Evolutionary conservation across 2,329 filamentous ascomycete genomes (phyloP).

Genomic region (Colletotrichum graminicola): DNA sequence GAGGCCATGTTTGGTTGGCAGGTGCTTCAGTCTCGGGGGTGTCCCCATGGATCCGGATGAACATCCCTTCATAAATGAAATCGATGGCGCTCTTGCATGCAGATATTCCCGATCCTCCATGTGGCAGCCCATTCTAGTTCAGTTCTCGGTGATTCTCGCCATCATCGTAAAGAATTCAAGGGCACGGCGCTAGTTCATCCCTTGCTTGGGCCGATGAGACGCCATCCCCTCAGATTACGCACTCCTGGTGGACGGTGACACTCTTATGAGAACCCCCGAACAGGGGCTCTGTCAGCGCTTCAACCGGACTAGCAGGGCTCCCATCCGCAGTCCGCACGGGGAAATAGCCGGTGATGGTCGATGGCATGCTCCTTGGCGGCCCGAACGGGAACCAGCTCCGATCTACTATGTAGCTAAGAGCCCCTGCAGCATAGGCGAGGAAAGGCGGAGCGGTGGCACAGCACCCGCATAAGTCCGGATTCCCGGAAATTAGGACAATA

Average conservation of each 20-base stretch:
- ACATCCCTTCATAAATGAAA: slow-evolving; percentile 31
- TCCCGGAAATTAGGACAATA: slow-evolving; percentile 30
- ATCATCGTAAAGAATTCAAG: slow-evolving; percentile 9
- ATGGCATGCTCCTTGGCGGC: slow-evolving; percentile 26
- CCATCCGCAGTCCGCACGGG: background rate
- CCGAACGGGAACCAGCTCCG: slow-evolving; percentile 27
- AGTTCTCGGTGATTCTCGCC: background rate
- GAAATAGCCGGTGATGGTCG: slow-evolving; percentile 5
- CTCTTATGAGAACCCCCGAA: background rate
- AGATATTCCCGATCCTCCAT: slow-evolving; percentile 18
- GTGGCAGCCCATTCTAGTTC: slow-evolving; percentile 8
- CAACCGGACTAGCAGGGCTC: background rate
- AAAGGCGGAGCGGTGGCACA: slow-evolving; percentile 27
- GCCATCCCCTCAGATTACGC: slow-evolving; percentile 5
- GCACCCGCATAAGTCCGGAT: slow-evolving; percentile 13
- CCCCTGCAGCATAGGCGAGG: slow-evolving; percentile 28
- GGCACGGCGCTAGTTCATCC: slow-evolving; percentile 14
- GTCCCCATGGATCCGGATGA: slow-evolving; percentile 24
- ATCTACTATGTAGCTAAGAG: slow-evolving; percentile 20
- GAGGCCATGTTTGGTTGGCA: slow-evolving; percentile 26
- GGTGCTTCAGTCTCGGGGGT: background rate
- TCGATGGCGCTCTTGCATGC: slow-evolving; percentile 2
- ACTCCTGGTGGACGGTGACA: slow-evolving; percentile 2
- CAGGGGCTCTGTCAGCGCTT: background rate
- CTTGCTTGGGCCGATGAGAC: slow-evolving; percentile 31